These are phyloP conservation scores for Huntiella decipiens DNA, from an alignment of 2,329 filamentous ascomycete species.

Conservation along the genomic window DNA sequence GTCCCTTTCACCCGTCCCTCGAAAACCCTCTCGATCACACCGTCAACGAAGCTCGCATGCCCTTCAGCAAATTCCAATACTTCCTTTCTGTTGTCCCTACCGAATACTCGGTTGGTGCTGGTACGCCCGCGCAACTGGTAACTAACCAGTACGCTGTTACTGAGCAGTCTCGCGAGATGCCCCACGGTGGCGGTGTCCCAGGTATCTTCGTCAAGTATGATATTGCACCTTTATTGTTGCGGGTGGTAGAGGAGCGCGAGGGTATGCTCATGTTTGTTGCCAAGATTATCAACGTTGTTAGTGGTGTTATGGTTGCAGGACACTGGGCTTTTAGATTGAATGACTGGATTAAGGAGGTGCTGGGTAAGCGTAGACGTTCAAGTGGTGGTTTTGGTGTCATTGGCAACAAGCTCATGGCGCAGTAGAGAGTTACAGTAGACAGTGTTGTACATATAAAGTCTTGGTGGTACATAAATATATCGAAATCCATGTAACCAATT, in stretches of 20 bases:
- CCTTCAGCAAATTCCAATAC: slow-evolving; percentile 98
- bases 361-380: slow-evolving; percentile 29
- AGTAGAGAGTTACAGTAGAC: neutral
- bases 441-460: neutral
- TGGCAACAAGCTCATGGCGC: slow-evolving; percentile 24
- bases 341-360: slow-evolving; percentile 48
- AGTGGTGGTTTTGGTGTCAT: slow-evolving; percentile 28
- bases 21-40: slow-evolving; percentile 89
- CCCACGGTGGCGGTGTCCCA: slow-evolving; percentile 48
- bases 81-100: slow-evolving; percentile 91
- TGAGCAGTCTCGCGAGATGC: slow-evolving; percentile 56
- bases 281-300: slow-evolving; percentile 75
- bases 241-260: slow-evolving; percentile 64
- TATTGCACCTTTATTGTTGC: slow-evolving; percentile 83
- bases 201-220: slow-evolving; percentile 98
- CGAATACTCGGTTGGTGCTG: slow-evolving; percentile 52
- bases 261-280: slow-evolving; percentile 57
- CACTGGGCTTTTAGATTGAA: slow-evolving; percentile 81
- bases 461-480: neutral
- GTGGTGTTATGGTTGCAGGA: slow-evolving; percentile 77
- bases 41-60: slow-evolving; percentile 48
- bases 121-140: slow-evolving; percentile 27
- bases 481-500: neutral
- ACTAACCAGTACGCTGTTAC: slow-evolving; percentile 98
- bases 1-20: slow-evolving; percentile 86